A percentile compares a stretch with the other conserved stretches of the same genome.
These are phyloP conservation scores for Aspergillus fijiensis DNA, from an alignment of 2,329 filamentous ascomycete genomes.

Conservation along the genomic window DNA sequence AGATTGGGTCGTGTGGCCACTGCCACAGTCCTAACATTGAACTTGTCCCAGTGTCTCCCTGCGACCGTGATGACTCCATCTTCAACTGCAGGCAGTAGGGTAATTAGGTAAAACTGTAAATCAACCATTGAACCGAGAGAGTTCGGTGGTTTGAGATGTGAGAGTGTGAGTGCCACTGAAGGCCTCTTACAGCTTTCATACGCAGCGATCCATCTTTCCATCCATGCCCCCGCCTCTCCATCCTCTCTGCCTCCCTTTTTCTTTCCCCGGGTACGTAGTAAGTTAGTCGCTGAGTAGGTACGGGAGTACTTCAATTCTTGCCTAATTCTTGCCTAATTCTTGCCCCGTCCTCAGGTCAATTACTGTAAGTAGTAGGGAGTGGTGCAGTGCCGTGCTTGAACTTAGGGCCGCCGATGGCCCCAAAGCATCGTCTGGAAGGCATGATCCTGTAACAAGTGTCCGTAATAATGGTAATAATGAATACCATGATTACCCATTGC, in stretches of 20 bases:
- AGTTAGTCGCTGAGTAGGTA: too few relatives aligned
- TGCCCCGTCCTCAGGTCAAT: not conserved
- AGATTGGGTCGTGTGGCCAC: conserved; percentile 1
- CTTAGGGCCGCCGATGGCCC: not conserved
- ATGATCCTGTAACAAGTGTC: not conserved
- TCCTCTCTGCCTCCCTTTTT: not conserved
- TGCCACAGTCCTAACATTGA: not conserved
- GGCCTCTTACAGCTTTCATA: conserved; percentile 2
- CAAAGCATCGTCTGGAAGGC: not conserved
- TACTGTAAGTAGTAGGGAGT: not conserved
- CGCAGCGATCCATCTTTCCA: conserved; percentile 11
- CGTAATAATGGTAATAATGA: conserved; percentile 12
- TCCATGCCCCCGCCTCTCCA: not conserved
- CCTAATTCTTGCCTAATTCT: not conserved
- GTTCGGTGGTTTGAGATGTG: not conserved
- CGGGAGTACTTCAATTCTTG: not conserved
- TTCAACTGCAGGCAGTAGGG: not conserved
- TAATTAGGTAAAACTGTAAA: not conserved
- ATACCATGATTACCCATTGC: conserved; percentile 6
- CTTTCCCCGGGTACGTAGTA: too few relatives aligned
- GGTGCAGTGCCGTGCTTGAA: not conserved
- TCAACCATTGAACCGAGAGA: not conserved
- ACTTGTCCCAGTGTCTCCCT: not conserved
- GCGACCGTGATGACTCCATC: not conserved
- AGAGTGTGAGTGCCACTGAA: not conserved